Evolutionary conservation across 257 asterid species (phyloP).

Genomic region (Solanum paucissectum): DNA sequence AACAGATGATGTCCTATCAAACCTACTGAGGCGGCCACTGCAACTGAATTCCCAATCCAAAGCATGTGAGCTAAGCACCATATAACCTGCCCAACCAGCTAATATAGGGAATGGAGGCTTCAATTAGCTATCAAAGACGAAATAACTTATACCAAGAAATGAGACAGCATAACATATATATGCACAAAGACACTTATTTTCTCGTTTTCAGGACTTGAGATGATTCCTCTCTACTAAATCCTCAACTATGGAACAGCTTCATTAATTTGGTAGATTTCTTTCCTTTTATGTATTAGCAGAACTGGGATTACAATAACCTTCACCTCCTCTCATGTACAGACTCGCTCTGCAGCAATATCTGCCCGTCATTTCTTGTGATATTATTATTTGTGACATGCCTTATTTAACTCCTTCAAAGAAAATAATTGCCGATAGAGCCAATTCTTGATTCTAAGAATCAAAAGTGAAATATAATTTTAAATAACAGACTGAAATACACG

Average conservation of each 20-base stretch:
- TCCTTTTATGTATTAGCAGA: not conserved
- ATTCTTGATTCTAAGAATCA: not conserved
- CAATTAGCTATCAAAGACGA: not conserved
- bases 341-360: not conserved
- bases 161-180: not conserved
- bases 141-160: not conserved
- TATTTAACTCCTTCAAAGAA: not conserved
- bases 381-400: not conserved
- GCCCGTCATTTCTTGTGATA: not conserved
- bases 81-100: slow-evolving; percentile 95
- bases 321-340: not conserved
- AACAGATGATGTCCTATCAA: slow-evolving; percentile 88
- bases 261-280: not conserved
- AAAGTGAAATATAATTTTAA: not conserved
- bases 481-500: not conserved
- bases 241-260: not conserved
- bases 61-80: slow-evolving; percentile 95
- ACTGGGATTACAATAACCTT: not conserved
- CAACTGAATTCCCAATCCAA: slow-evolving; percentile 94
- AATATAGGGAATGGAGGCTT: not conserved
- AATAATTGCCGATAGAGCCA: not conserved
- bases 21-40: slow-evolving; percentile 80
- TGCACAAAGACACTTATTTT: not conserved
- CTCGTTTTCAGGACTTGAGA: not conserved
- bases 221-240: not conserved